A percentile compares a stretch with the other conserved stretches of the same genome.
These are phyloP conservation scores for Leucogyrophana mollusca DNA, from an alignment of 768 basidiomycete genomes.

Conservation along the genomic window DNA sequence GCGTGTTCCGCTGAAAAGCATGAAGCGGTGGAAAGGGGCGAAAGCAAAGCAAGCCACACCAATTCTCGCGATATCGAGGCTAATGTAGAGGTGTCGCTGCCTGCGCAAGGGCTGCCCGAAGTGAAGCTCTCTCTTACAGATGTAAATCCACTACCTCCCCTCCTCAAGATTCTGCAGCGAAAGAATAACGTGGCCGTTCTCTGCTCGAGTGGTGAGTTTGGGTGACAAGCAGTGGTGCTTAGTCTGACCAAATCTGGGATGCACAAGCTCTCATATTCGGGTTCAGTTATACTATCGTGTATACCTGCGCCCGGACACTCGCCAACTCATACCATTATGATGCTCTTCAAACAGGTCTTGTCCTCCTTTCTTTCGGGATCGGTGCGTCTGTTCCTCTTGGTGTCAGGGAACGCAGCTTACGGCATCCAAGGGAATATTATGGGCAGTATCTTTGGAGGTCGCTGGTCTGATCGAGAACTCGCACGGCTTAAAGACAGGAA, in stretches of 20 bases:
- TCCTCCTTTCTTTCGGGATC: slow-evolving; percentile 71
- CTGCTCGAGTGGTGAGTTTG: slow-evolving; percentile 22
- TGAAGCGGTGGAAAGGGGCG: slow-evolving; percentile 10
- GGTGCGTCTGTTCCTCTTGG: slow-evolving; percentile 37
- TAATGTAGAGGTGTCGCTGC: slow-evolving; percentile 12
- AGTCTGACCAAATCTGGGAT: neutral
- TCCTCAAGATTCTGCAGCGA: slow-evolving; percentile 54
- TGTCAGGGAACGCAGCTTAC: neutral
- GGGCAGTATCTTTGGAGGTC: slow-evolving; percentile 58
- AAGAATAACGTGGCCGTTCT: slow-evolving; percentile 70
- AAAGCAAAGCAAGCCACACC: slow-evolving; percentile 10
- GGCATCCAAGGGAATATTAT: slow-evolving; percentile 39
- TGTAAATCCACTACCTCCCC: slow-evolving; percentile 71
- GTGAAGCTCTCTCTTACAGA: slow-evolving; percentile 63
- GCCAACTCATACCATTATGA: slow-evolving; percentile 60
- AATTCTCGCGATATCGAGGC: slow-evolving; percentile 25
- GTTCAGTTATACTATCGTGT: slow-evolving; percentile 67
- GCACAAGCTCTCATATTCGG: slow-evolving; percentile 65
- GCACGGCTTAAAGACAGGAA: slow-evolving; percentile 39
- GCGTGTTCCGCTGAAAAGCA: slow-evolving; percentile 2
- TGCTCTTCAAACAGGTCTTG: slow-evolving; percentile 70
- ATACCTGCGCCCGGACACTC: slow-evolving; percentile 74
- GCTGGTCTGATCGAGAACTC: slow-evolving; percentile 56
- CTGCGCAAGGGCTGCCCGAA: slow-evolving; percentile 17
- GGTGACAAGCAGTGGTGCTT: neutral